A percentile compares a stretch with the other conserved stretches of the same genome.
Evolutionary conservation across 805 yeast species (phyloP).

Genomic region (Suhomyces tanzawaensis): DNA sequence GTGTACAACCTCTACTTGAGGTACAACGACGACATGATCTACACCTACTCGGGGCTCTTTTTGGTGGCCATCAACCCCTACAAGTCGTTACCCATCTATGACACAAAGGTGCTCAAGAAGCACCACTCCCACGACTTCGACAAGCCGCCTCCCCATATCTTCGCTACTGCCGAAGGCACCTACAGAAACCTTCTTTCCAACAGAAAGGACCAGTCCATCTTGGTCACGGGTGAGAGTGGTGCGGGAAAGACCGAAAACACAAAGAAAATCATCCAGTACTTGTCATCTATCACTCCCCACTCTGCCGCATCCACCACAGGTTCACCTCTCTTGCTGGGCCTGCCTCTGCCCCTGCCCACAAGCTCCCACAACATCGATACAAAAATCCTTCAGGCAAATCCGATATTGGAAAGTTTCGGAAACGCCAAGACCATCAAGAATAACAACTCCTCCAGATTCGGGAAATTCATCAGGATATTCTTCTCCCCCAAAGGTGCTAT

Average conservation of each 20-base stretch:
- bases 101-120: conserved; percentile 49
- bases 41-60: conserved; percentile 93
- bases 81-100: conserved; percentile 68
- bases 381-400: conserved; percentile 90
- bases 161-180: conserved; percentile 85
- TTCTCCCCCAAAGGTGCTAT: conserved; percentile 64
- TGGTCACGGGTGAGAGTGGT: conserved; percentile 99
- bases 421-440: conserved; percentile 94
- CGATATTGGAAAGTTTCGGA: conserved; percentile 93
- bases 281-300: conserved; percentile 66
- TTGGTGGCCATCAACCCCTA: conserved; percentile 96
- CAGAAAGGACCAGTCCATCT: conserved; percentile 77
- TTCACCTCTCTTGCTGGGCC: conserved; percentile 3
- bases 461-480: conserved; percentile 88
- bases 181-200: conserved; percentile 69
- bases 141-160: conserved; percentile 76
- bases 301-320: conserved; percentile 13
- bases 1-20: conserved; percentile 76
- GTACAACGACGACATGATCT: conserved; percentile 73
- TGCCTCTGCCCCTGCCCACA: conserved; percentile 7
- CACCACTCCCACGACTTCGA: conserved; percentile 46
- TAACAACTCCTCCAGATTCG: conserved; percentile 93
- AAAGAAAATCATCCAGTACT: conserved; percentile 87
- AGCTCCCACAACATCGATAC: conserved; percentile 56
- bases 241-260: conserved; percentile 99